Base-by-base conservation (phyloP, 2,329 filamentous ascomycete genomes). In the Thelonectria rubi region DNA sequence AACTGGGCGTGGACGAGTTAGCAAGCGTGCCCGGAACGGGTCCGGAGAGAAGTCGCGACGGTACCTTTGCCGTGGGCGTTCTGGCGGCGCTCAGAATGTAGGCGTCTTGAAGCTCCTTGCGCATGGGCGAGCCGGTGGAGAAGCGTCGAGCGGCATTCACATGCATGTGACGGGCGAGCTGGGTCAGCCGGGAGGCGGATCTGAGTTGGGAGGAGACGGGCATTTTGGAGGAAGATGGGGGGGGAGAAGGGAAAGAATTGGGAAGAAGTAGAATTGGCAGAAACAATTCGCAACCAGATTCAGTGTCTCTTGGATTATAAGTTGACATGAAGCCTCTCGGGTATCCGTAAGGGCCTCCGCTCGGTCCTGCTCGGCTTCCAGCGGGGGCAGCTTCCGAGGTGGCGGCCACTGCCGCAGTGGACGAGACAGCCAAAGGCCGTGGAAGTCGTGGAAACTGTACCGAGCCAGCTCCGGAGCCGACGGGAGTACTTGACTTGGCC, bases 61-160 rank as follows among this genome's bases (percentile, higher is more conserved):
- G 52, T 77, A 95, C 94, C 82, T 95, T 96, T 68, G 89, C 91
- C 17, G 92, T 96, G 2, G 95, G 94, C 51, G 95, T 99, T 72
- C 95, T 86, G 15, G 94, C 87, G 11, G 91, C 95, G 74, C 93
- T 94, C 65, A 99, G 79, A 69, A 99, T 98, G 79, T 98, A 99
- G 49, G 92, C 94, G 77, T 97, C 93, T 73, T 91, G 89, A 55
- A 97, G 86, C 75, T 97, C 90, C 78, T 89, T 81, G 63, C 77
- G 78, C 37, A 81, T 73, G n/a, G 76, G 70, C 42, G 77, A 62
- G 53, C 76, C 74, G 14, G 77, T 79, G 37, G 84, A 84, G 70
- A 86, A 86, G 54, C 74, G 75, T 54, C 84, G 81, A 53, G 75
- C 71, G 32, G 78, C 66, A 59, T 74, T 77, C 72, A 78, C 74